Evolutionary conservation across 1,284 basidiomycete genomes (phyloP).

Genomic region (Sphagnurus paluster): DNA sequence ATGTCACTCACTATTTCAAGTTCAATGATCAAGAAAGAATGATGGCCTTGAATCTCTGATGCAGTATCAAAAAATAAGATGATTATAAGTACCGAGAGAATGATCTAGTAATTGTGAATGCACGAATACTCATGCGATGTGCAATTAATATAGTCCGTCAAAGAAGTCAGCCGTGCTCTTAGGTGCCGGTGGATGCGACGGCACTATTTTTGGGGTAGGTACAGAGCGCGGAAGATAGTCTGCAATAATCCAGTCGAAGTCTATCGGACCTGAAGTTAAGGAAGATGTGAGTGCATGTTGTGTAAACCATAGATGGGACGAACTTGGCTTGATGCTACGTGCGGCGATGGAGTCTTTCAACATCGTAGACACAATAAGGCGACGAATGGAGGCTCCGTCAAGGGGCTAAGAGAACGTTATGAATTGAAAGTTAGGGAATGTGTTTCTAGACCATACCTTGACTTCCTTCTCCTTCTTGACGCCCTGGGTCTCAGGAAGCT

Average conservation of each 20-base stretch:
- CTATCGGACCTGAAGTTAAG: slow-evolving; percentile 38
- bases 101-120: background rate
- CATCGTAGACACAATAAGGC: slow-evolving; percentile 72
- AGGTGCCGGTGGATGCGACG: slow-evolving; percentile 14
- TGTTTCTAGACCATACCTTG: slow-evolving; percentile 28
- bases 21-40: too few relatives aligned
- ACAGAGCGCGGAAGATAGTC: slow-evolving; percentile 59
- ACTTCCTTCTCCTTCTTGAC: slow-evolving; percentile 34
- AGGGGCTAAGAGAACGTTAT: slow-evolving; percentile 45
- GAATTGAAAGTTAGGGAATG: background rate
- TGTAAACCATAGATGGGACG: slow-evolving; percentile 21
- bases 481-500: slow-evolving; percentile 31
- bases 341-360: slow-evolving; percentile 59
- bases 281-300: slow-evolving; percentile 2
- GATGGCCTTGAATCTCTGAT: too few relatives aligned
- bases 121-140: slow-evolving; percentile 2
- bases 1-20: too few relatives aligned
- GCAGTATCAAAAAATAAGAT: background rate
- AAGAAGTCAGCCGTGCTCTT: slow-evolving; percentile 25
- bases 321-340: slow-evolving; percentile 47
- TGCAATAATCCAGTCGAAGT: slow-evolving; percentile 71
- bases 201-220: slow-evolving; percentile 11
- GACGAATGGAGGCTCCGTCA: slow-evolving; percentile 69
- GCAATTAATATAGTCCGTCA: slow-evolving; percentile 30
- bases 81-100: slow-evolving; percentile 2